Evolutionary conservation across 805 yeast species (phyloP).

Genomic region (Ogataea nonfermentans): DNA sequence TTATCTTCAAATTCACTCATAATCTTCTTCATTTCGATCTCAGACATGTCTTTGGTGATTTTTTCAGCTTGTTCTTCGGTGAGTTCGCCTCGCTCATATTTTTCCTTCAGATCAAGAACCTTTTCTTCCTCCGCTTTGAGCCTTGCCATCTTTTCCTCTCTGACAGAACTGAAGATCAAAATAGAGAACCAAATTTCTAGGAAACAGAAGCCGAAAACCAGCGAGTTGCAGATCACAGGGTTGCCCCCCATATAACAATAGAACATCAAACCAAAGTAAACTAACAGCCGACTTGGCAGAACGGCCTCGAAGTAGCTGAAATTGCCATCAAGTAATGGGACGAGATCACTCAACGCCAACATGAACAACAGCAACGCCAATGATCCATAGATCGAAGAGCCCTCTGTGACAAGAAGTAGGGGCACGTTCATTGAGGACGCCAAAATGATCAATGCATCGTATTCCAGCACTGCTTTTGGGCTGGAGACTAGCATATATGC

Average conservation of each 20-base stretch:
- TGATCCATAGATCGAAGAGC: slow-evolving; percentile 42
- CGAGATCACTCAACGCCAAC: slow-evolving; percentile 50
- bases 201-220: slow-evolving; percentile 58
- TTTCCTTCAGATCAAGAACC: slow-evolving; percentile 22
- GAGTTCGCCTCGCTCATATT: slow-evolving; percentile 31
- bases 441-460: slow-evolving; percentile 29
- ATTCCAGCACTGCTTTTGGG: slow-evolving; percentile 30
- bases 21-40: slow-evolving; percentile 32
- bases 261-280: slow-evolving; percentile 49
- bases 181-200: slow-evolving; percentile 71
- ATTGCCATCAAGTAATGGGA: slow-evolving; percentile 52
- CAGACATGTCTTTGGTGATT: slow-evolving; percentile 25
- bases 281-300: slow-evolving; percentile 54
- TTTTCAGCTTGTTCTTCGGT: slow-evolving; percentile 19
- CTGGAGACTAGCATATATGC: slow-evolving; percentile 25
- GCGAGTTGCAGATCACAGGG: slow-evolving; percentile 55
- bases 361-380: slow-evolving; percentile 45
- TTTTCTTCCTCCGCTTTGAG: slow-evolving; percentile 25
- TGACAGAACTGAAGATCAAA: slow-evolving; percentile 56
- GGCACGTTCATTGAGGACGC: slow-evolving; percentile 35
- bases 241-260: slow-evolving; percentile 47
- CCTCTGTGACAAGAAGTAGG: slow-evolving; percentile 30
- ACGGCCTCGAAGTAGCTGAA: slow-evolving; percentile 52
- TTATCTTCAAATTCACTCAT: slow-evolving; percentile 30
- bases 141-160: slow-evolving; percentile 59